A percentile compares a stretch with the other conserved stretches of the same genome.
Evolutionary conservation across 768 basidiomycete genomes (phyloP).

Genomic region (Neoboletus brunneissimus): DNA sequence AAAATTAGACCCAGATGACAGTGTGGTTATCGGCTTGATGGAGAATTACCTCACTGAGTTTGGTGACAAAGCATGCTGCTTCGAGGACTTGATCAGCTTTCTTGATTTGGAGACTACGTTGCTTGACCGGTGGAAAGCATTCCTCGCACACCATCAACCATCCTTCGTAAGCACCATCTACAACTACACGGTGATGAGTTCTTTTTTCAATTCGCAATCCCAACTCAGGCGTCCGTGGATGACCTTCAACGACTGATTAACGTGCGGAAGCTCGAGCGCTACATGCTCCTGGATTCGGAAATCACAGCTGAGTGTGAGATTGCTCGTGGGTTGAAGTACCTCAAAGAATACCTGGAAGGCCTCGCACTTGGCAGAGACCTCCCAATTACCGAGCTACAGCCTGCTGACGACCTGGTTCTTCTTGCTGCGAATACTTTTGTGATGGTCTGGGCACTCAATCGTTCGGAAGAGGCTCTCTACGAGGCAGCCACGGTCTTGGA

Average conservation of each 20-base stretch:
- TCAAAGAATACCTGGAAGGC: constrained; percentile 61
- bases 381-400: constrained; percentile 77
- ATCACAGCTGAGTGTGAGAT: constrained; percentile 58
- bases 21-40: constrained; percentile 47
- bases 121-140: constrained; percentile 49
- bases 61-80: constrained; percentile 82
- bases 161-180: constrained; percentile 44
- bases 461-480: constrained; percentile 56
- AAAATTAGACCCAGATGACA: constrained; percentile 40
- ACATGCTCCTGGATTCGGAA: constrained; percentile 48
- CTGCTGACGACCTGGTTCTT: constrained; percentile 80
- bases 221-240: constrained; percentile 44
- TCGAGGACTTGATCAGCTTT: constrained; percentile 79
- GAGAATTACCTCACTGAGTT: constrained; percentile 68
- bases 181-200: constrained; percentile 6
- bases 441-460: constrained; percentile 56
- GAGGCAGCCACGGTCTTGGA: constrained; percentile 68
- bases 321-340: constrained; percentile 48
- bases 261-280: constrained; percentile 69
- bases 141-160: constrained; percentile 47
- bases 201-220: constrained; percentile 16
- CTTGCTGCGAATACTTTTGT: constrained; percentile 69
- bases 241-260: constrained; percentile 71
- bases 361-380: constrained; percentile 65
- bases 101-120: constrained; percentile 48